Conservation (phyloP, 345 rosid genomes). For the Firmiana major region DNA sequence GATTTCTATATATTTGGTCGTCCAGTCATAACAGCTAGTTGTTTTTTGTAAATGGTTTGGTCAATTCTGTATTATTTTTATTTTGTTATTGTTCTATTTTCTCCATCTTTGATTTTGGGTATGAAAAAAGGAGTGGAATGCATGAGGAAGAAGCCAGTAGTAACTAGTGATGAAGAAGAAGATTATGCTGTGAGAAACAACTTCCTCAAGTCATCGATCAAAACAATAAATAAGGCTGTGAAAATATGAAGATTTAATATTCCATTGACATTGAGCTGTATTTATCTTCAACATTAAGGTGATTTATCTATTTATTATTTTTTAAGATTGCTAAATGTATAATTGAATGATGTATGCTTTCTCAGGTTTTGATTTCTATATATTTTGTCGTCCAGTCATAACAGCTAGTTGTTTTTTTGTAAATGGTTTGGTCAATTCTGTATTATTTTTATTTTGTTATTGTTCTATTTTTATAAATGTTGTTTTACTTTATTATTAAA, state of each 20-base stretch:
- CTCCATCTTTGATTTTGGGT: slow-evolving; percentile 74
- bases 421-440: no score
- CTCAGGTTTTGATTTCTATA: background rate
- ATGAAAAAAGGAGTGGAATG: slow-evolving; percentile 83
- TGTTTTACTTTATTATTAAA: background rate
- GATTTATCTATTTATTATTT: background rate
- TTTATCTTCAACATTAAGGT: background rate
- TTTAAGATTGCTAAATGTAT: slow-evolving; percentile 16
- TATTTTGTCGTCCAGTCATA: slow-evolving; percentile 22
- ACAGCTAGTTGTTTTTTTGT: slow-evolving; percentile 31
- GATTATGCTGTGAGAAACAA: slow-evolving; percentile 46
- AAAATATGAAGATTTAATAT: slow-evolving; percentile 37
- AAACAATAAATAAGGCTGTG: slow-evolving; percentile 65
- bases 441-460: background rate
- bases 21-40: slow-evolving; percentile 38
- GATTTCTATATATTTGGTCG: slow-evolving; percentile 8
- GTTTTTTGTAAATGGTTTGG: slow-evolving; percentile 10
- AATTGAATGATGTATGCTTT: slow-evolving; percentile 22
- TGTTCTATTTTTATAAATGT: background rate
- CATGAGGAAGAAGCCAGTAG: slow-evolving; percentile 73
- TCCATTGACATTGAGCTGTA: no score
- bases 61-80: background rate
- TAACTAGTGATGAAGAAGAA: slow-evolving; percentile 55
- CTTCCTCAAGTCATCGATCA: slow-evolving; percentile 72
- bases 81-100: slow-evolving; percentile 42